phyloP scores from a whole-genome alignment of 192 early-diverging fungal genomes.

The Spinellus fusiger region DNA sequence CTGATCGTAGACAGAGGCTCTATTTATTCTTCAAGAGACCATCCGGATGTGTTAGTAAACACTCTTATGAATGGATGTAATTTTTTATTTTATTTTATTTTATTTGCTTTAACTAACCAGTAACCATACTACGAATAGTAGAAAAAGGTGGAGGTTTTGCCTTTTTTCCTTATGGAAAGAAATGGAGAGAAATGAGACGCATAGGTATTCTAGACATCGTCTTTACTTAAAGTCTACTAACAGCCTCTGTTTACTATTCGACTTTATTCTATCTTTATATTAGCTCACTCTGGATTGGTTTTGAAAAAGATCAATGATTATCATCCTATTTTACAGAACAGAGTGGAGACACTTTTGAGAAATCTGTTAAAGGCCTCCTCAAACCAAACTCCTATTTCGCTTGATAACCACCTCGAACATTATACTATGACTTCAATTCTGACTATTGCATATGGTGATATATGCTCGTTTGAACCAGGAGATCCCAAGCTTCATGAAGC shows the following conservation, averaged over 20 bases:
- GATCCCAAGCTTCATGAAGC: slow-evolving; percentile 26
- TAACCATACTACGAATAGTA: background rate
- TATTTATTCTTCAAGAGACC: slow-evolving; percentile 32
- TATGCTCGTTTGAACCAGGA: slow-evolving; percentile 14
- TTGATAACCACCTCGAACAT: slow-evolving; percentile 13
- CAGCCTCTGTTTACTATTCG: background rate
- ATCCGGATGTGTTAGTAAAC: slow-evolving; percentile 14
- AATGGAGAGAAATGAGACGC: slow-evolving; percentile 24
- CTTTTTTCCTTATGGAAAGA: slow-evolving; percentile 26
- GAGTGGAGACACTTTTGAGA: background rate
- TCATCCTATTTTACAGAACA: slow-evolving; percentile 23
- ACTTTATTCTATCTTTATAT: background rate
- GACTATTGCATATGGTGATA: slow-evolving; percentile 22
- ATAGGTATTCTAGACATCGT: slow-evolving; percentile 17
- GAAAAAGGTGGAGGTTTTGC: slow-evolving; percentile 31
- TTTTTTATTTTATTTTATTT: slow-evolving; percentile 6
- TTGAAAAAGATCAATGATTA: slow-evolving; percentile 29
- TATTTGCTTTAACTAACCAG: background rate
- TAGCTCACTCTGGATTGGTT: slow-evolving; percentile 23
- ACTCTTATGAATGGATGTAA: slow-evolving; percentile 27
- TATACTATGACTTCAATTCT: slow-evolving; percentile 30
- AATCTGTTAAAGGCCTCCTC: background rate
- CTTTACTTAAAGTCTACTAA: background rate
- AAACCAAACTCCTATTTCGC: background rate
- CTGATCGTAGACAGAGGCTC: slow-evolving; percentile 25